phyloP scores from a whole-genome alignment of 345 rosid species.

The Populus pruinosa region DNA sequence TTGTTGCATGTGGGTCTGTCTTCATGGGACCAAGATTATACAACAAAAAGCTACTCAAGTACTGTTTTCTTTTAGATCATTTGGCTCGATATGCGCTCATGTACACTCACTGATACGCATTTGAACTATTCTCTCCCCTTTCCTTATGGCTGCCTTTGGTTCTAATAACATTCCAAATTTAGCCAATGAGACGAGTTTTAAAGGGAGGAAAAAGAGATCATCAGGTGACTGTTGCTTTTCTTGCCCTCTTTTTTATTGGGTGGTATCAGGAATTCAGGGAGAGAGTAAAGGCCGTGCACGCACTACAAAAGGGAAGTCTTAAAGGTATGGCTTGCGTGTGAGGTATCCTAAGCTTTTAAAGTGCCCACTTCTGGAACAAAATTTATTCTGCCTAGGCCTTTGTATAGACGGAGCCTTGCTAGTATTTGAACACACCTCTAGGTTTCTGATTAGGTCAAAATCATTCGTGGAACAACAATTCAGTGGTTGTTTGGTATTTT shows the following conservation, averaged over 20 bases:
- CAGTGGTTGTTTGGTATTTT: no score
- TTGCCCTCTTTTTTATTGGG: conserved; percentile 5
- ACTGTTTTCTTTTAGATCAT: not conserved
- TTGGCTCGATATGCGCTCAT: not conserved
- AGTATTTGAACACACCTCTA: not conserved
- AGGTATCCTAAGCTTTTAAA: conserved; percentile 36
- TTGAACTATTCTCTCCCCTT: not conserved
- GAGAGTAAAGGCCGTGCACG: conserved; percentile 12
- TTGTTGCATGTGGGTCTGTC: not conserved
- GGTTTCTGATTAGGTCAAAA: not conserved
- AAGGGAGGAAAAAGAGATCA: not conserved
- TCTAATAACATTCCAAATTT: not conserved
- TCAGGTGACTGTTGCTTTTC: conserved; percentile 17
- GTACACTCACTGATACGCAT: not conserved
- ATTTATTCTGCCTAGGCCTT: conserved; percentile 23
- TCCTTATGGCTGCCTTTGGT: not conserved
- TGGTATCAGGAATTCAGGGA: conserved; percentile 4
- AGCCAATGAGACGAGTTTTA: not conserved
- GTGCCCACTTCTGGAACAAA: conserved; percentile 17
- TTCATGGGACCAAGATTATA: conserved; percentile 5
- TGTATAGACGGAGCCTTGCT: not conserved
- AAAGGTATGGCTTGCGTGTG: conserved; percentile 31
- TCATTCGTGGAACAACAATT: not conserved
- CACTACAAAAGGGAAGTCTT: conserved; percentile 7
- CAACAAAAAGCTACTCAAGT: not conserved